phyloP scores from a whole-genome alignment of 2,329 filamentous ascomycete species.

The Xylaria sp. region DNA sequence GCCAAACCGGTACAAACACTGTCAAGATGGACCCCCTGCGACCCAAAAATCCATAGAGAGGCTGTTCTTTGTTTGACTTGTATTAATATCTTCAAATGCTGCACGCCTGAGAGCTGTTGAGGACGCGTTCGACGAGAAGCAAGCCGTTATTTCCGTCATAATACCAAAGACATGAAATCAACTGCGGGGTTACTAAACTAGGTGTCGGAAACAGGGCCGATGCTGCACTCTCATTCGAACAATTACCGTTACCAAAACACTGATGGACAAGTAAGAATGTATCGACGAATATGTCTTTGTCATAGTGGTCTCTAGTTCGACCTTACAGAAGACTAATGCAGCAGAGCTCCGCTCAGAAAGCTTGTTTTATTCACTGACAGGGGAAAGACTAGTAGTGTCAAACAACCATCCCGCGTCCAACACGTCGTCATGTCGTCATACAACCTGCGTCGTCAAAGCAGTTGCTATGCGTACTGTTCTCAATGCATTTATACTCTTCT shows the following conservation, averaged over 20 bases:
- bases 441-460: slow-evolving; percentile 9
- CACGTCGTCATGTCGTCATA: slow-evolving; percentile 32
- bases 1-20: no score
- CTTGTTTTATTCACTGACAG: slow-evolving; percentile 24
- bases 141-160: no score
- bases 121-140: no score
- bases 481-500: slow-evolving; percentile 8
- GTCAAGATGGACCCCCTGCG: no score
- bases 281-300: background rate
- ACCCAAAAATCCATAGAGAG: no score
- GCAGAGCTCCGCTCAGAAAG: slow-evolving; percentile 24
- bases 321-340: slow-evolving; percentile 19
- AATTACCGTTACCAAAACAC: background rate
- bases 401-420: background rate
- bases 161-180: no score
- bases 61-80: no score
- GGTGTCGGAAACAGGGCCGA: background rate
- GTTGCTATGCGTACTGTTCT: background rate
- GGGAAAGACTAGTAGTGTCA: slow-evolving; percentile 5
- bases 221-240: background rate
- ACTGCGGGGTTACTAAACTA: background rate
- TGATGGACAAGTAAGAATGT: no score
- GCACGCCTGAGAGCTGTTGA: no score
- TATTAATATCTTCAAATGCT: no score
- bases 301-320: slow-evolving; percentile 6